A percentile compares a stretch with the other conserved stretches of the same genome.
Conservation (phyloP, 495 filamentous ascomycete species). For the Neurospora sp. region DNA sequence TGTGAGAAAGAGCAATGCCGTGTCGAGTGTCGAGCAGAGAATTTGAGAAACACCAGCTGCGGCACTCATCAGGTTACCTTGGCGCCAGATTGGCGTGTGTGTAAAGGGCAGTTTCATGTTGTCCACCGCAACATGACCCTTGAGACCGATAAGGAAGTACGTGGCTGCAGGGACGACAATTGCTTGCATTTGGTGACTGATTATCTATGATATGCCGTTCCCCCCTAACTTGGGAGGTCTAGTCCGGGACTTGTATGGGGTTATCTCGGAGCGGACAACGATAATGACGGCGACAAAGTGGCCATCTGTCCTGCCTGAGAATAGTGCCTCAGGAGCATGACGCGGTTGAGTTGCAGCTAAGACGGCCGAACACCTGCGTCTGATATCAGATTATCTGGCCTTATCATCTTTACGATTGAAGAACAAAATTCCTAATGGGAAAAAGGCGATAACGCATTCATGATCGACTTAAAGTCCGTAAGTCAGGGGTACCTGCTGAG, state of each 20-base stretch:
- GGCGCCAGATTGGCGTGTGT: neutral
- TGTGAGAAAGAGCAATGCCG: neutral
- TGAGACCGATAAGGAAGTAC: neutral
- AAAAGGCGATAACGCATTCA: slow-evolving; percentile 18
- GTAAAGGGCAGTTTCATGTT: neutral
- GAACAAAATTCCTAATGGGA: slow-evolving; percentile 30
- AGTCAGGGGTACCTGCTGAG: slow-evolving; percentile 11
- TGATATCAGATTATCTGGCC: slow-evolving; percentile 5
- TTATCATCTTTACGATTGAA: slow-evolving; percentile 26
- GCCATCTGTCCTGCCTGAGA: neutral
- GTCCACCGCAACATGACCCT: neutral
- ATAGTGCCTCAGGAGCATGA: neutral
- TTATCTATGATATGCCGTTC: neutral
- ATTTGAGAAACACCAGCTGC: neutral
- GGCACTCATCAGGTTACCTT: neutral
- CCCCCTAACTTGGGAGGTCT: neutral
- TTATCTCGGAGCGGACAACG: neutral
- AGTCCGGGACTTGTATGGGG: neutral
- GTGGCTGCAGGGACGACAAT: neutral
- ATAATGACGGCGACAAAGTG: neutral
- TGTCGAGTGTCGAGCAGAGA: neutral
- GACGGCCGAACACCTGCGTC: neutral
- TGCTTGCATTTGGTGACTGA: neutral
- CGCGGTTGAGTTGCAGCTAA: neutral
- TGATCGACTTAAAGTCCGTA: neutral